Base-by-base conservation (phyloP, 495 filamentous ascomycete genomes). In the Penicillium argentinense region DNA sequence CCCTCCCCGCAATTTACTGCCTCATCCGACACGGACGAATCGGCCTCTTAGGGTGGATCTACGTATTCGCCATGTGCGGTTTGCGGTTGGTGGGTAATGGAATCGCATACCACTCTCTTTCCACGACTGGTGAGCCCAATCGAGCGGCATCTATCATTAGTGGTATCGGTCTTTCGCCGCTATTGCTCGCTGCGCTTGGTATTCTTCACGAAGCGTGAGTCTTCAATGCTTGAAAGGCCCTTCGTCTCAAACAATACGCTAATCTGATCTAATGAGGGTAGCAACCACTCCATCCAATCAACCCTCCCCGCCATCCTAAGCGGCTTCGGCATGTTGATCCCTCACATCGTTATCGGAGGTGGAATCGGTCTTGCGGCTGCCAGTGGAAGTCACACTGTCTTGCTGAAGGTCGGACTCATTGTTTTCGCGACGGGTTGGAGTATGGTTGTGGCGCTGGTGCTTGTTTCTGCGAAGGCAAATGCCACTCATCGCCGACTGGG, bases 121-220 rank as follows among this genome's bases (percentile, higher is more conserved):
- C 46, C n/a, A 49, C 55, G 9, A 55, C 52, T 6, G 52, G 46
- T 23, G 14, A 45, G 14, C 42, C 45, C 18, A 59, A 42, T 34
- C 18, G 12, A 14, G 53, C 51, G 5, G 68, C 66, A 21, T 24
- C 61, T 9, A 51, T 71, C 4, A 61, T 75, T 11, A 57, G 50
- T n/a, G 69, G 62, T 17, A 70, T 75, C 37, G 72, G 72, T 5
- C 47, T 75, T 5, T 72, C 67, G 3, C 72, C 72, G 3, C 51
- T 75, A 3, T 48, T 75, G 14, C 56, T 73, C 13, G 64, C 64
- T 6, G 41, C 47, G 5, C 46, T 56, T 47, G 69, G 68, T n/a
- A 42, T 73, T 28, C 54, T 74, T 6, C 64, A 68, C 33, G 71
- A 73, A 47, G 45, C 68, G 71, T 74, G 45, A 54, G 69, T 56